Conservation (phyloP, 2,329 filamentous ascomycete genomes). For the Penicillium hordei region DNA sequence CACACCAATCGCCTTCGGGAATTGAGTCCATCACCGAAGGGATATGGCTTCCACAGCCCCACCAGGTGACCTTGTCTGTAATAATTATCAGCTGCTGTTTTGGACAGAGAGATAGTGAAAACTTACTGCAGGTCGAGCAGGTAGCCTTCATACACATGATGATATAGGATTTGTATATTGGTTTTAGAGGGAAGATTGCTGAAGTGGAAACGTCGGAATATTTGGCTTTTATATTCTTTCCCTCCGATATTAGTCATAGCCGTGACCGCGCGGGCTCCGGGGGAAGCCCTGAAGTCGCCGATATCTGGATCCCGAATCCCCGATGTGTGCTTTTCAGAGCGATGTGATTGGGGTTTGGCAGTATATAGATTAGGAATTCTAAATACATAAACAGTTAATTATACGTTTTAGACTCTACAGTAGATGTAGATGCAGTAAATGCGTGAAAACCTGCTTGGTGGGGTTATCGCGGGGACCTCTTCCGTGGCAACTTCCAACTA, state of each 20-base stretch:
- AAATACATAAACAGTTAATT: background rate
- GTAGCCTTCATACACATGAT: slow-evolving; percentile 65
- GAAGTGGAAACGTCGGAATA: slow-evolving; percentile 1
- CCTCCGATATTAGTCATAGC: slow-evolving; percentile 24
- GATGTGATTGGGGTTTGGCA: background rate
- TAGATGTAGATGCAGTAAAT: background rate
- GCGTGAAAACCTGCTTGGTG: background rate
- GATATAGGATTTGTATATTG: background rate
- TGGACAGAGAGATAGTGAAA: background rate
- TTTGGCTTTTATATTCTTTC: slow-evolving; percentile 20
- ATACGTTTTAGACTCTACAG: too few relatives aligned
- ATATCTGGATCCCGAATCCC: slow-evolving; percentile 28
- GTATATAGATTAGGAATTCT: background rate
- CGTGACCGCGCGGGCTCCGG: background rate
- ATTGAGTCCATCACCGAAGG: slow-evolving; percentile 62
- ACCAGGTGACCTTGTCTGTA: slow-evolving; percentile 62
- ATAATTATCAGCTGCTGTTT: slow-evolving; percentile 10
- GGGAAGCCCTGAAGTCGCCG: slow-evolving; percentile 15
- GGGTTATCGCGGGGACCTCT: slow-evolving; percentile 4
- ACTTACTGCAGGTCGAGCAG: slow-evolving; percentile 64
- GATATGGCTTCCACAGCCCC: slow-evolving; percentile 64
- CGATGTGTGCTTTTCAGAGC: slow-evolving; percentile 10
- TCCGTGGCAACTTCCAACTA: background rate
- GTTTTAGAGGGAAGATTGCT: background rate
- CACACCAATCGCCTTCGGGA: slow-evolving; percentile 61